Evolutionary conservation across 805 yeast species (phyloP).

Genomic region (Candida easanensis): DNA sequence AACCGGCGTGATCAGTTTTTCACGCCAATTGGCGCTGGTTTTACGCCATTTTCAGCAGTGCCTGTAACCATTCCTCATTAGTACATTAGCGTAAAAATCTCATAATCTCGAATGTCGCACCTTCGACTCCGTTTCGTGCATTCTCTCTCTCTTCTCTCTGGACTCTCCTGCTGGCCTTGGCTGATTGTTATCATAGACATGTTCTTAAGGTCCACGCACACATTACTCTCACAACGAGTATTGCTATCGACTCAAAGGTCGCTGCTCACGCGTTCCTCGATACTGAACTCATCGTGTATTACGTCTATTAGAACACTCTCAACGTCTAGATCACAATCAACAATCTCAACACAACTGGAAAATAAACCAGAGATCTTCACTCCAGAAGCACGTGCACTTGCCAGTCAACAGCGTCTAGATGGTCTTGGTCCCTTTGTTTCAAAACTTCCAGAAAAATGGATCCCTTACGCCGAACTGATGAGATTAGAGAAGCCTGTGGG

Average conservation of each 20-base stretch:
- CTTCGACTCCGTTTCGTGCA: no score
- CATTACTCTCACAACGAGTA: background rate
- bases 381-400: constrained; percentile 17
- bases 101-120: no score
- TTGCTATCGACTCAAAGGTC: background rate
- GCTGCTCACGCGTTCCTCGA: no score
- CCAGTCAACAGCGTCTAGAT: constrained; percentile 39
- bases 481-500: constrained; percentile 97
- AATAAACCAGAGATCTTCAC: constrained; percentile 11
- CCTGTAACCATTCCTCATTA: background rate
- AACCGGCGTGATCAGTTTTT: background rate
- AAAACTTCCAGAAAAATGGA: constrained; percentile 65
- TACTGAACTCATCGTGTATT: no score
- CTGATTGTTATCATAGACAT: no score
- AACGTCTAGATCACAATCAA: background rate
- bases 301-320: background rate
- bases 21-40: constrained; percentile 4
- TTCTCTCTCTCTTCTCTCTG: no score
- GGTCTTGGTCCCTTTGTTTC: constrained; percentile 52
- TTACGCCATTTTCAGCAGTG: background rate
- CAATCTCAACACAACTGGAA: background rate
- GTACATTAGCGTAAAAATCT: no score
- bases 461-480: constrained; percentile 91
- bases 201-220: background rate
- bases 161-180: no score